Evolutionary conservation across 1,284 basidiomycete species (phyloP).

Genomic region (Pseudomicrostroma phylloplanum): DNA sequence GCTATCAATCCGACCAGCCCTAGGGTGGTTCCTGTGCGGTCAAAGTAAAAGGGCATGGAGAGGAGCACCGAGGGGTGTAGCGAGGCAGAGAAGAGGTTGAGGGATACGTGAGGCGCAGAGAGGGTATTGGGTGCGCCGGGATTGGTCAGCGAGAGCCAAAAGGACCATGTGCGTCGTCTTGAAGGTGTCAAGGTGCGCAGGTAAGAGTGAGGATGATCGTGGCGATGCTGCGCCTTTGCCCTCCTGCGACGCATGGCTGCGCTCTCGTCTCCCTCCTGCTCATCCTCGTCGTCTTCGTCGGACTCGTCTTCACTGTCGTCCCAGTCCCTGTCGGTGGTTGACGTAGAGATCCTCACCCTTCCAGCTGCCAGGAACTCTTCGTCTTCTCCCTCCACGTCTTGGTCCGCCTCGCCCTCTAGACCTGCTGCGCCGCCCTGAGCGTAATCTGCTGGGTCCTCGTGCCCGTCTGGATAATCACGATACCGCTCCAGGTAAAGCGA

Average conservation of each 20-base stretch:
- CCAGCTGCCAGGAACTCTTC: background rate
- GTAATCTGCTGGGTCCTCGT: background rate
- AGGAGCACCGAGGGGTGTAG: conserved; percentile 45
- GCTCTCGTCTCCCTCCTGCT: background rate
- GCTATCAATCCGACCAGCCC: conserved; percentile 30
- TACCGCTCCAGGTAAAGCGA: background rate
- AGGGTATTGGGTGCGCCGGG: conserved; percentile 18
- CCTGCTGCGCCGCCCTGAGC: background rate
- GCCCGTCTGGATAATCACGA: background rate
- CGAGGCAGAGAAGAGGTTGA: conserved; percentile 43
- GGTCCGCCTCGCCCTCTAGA: background rate
- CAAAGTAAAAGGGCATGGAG: conserved; percentile 45
- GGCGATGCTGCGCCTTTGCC: background rate
- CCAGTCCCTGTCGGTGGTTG: background rate
- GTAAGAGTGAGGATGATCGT: background rate
- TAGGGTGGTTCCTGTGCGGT: conserved; percentile 27
- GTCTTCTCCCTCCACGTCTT: background rate
- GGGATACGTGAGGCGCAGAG: conserved; percentile 37
- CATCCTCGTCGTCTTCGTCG: background rate
- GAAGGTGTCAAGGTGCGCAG: background rate
- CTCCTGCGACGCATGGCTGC: background rate
- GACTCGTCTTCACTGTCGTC: conserved; percentile 6
- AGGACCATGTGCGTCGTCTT: background rate
- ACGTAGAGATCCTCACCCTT: background rate
- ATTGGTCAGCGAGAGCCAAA: conserved; percentile 4